Percentiles rank a stretch among this genome's conserved stretches.
These are phyloP conservation scores for Sporothrix pallida DNA, from an alignment of 2,329 filamentous ascomycete species.

Conservation along the genomic window DNA sequence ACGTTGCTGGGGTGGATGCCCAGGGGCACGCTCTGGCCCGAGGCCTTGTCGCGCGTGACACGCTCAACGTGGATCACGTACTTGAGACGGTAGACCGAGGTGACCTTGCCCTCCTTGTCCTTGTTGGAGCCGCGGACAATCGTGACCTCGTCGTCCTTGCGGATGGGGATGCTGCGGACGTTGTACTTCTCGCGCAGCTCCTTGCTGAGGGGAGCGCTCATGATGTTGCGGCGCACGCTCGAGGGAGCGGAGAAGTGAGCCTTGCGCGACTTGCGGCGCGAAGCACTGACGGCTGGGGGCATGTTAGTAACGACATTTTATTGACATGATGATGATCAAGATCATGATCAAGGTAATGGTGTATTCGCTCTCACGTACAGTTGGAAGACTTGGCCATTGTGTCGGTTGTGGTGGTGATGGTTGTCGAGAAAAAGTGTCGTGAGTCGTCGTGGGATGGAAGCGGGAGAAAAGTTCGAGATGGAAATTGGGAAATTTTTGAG, in stretches of 20 bases:
- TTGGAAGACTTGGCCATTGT: slow-evolving; percentile 38
- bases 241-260: slow-evolving; percentile 96
- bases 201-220: slow-evolving; percentile 95
- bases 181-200: slow-evolving; percentile 99
- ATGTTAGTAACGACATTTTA: slow-evolving; percentile 9
- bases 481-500: slow-evolving; percentile 31
- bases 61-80: slow-evolving; percentile 98
- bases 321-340: neutral
- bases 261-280: slow-evolving; percentile 98
- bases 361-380: slow-evolving; percentile 34
- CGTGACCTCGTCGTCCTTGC: slow-evolving; percentile 95
- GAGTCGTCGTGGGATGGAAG: slow-evolving; percentile 26
- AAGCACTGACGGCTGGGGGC: slow-evolving; percentile 69
- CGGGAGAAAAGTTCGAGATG: slow-evolving; percentile 25
- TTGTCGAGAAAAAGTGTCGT: slow-evolving; percentile 31
- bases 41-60: slow-evolving; percentile 95
- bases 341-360: neutral
- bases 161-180: slow-evolving; percentile 94
- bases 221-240: slow-evolving; percentile 91
- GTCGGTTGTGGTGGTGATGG: slow-evolving; percentile 31
- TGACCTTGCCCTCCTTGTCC: slow-evolving; percentile 98
- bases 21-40: slow-evolving; percentile 92
- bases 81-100: slow-evolving; percentile 97
- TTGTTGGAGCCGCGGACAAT: slow-evolving; percentile 94
- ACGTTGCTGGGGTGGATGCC: slow-evolving; percentile 96